Evolutionary conservation across 768 basidiomycete genomes (phyloP), one percentile per base, ranked within the genome.

Genomic region (Lyophyllum decastes): DNA sequence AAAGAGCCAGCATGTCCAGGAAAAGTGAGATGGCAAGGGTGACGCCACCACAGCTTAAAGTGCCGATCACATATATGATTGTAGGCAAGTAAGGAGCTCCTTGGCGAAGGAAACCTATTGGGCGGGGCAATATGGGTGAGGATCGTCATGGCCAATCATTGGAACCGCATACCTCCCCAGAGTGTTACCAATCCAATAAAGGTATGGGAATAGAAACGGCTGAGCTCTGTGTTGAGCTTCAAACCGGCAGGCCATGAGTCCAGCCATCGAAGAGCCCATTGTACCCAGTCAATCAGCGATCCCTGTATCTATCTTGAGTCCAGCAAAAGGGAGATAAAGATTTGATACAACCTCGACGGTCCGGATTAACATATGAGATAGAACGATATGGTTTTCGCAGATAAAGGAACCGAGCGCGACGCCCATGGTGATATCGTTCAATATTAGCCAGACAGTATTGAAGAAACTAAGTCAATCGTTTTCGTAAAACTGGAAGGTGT

Each of bases 201-300:
- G 0, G 82, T 79, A 57, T 86, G 80, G n/a, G 88, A 85, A 65
- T 93, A 90, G 68, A 97, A 90, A 24, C 79, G 77, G 63, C 93
- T 92, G n/a, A 99, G 81, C 64, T 98, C 92, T 0, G 93, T 92
- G 66, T 98, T 98, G 52, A 99, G 86, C 72, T 99, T 99, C 40
- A 99, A 75, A 0, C 97, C 96, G 1, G 88, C 94, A 0, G 96
- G 96, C 96, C 96, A 98, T 59, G 90, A 85, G 69, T 97, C 90
- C 12, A 99, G 79, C 95, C 95, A 98, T 1, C 78, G 64, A 2
- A 98, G 76, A 0, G 81, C 77, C 16, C 75, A 72, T 43, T 82
- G 80, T 9, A 89, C 68, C 48, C 75, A 72, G 2, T 76, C 67
- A 5, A 89, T 74, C 1, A 86, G 67, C 58, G 77, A 73, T 30